A percentile compares a stretch with the other conserved stretches of the same genome.
These are phyloP conservation scores for Phylloporus scabripes DNA, from an alignment of 768 basidiomycete genomes.

Conservation along the genomic window DNA sequence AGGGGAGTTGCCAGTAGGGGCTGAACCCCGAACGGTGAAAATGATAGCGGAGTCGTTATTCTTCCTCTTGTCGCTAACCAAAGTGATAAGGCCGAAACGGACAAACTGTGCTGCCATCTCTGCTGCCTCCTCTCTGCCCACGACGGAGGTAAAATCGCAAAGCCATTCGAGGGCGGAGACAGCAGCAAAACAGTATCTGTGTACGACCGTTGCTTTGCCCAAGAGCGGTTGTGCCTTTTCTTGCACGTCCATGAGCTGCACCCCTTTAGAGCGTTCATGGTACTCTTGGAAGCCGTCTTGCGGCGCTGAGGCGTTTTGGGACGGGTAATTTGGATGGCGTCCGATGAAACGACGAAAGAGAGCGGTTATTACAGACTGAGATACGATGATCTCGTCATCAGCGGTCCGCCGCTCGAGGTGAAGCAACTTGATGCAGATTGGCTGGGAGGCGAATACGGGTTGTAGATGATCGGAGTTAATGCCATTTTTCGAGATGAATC, in stretches of 20 bases:
- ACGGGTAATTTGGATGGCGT: conserved; percentile 73
- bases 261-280: conserved; percentile 72
- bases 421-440: conserved; percentile 95
- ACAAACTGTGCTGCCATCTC: conserved; percentile 99
- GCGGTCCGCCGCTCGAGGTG: conserved; percentile 89
- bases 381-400: conserved; percentile 97
- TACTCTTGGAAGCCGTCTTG: conserved; percentile 67
- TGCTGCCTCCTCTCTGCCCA: conserved; percentile 92
- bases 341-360: conserved; percentile 96
- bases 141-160: conserved; percentile 93
- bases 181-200: conserved; percentile 80
- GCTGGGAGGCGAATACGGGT: conserved; percentile 83
- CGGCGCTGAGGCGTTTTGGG: conserved; percentile 38
- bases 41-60: conserved; percentile 90
- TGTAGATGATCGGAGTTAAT: conserved; percentile 93
- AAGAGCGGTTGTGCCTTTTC: conserved; percentile 58
- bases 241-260: conserved; percentile 61
- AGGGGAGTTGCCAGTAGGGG: conserved; percentile 68
- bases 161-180: conserved; percentile 93
- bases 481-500: conserved; percentile 99
- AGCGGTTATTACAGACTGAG: conserved; percentile 88
- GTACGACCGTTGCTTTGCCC: conserved; percentile 39
- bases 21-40: conserved; percentile 82
- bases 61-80: conserved; percentile 89
- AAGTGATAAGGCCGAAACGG: conserved; percentile 81